Conservation (phyloP, 768 basidiomycete genomes). For the Infundibulicybe gibba region DNA sequence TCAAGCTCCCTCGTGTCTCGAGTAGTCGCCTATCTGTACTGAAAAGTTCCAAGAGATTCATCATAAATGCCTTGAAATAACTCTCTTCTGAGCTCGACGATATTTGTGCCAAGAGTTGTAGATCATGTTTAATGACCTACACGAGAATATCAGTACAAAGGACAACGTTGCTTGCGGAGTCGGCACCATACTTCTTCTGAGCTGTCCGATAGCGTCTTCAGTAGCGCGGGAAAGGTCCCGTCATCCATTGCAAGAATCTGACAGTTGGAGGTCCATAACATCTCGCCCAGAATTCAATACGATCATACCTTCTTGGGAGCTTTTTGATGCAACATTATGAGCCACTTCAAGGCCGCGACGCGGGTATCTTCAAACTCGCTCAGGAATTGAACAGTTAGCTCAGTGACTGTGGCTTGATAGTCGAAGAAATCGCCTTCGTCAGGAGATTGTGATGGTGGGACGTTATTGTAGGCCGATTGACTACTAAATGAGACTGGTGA, state of each 20-base stretch:
- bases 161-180: not conserved
- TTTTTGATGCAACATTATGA: slow-evolving; percentile 98
- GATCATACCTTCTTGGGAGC: slow-evolving; percentile 83
- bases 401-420: slow-evolving; percentile 90
- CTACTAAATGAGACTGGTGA: slow-evolving; percentile 55
- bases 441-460: slow-evolving; percentile 19
- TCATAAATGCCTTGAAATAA: slow-evolving; percentile 95
- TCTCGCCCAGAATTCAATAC: not conserved
- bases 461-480: slow-evolving; percentile 30
- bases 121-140: slow-evolving; percentile 94
- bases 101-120: slow-evolving; percentile 95
- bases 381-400: slow-evolving; percentile 88
- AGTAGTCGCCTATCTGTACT: slow-evolving; percentile 89
- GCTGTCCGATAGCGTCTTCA: slow-evolving; percentile 94
- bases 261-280: not conserved
- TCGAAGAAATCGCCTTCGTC: slow-evolving; percentile 79
- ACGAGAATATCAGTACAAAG: slow-evolving; percentile 5
- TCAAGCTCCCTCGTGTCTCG: slow-evolving; percentile 90
- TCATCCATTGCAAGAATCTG: slow-evolving; percentile 96
- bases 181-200: slow-evolving; percentile 76
- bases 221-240: slow-evolving; percentile 90
- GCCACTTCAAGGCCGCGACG: slow-evolving; percentile 94
- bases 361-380: slow-evolving; percentile 97
- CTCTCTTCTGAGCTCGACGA: slow-evolving; percentile 93
- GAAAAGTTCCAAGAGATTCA: slow-evolving; percentile 90